Percentiles rank a stretch among this genome's conserved stretches.
Conservation (phyloP, 2,329 filamentous ascomycete species). For the Acrodontium crateriforme region DNA sequence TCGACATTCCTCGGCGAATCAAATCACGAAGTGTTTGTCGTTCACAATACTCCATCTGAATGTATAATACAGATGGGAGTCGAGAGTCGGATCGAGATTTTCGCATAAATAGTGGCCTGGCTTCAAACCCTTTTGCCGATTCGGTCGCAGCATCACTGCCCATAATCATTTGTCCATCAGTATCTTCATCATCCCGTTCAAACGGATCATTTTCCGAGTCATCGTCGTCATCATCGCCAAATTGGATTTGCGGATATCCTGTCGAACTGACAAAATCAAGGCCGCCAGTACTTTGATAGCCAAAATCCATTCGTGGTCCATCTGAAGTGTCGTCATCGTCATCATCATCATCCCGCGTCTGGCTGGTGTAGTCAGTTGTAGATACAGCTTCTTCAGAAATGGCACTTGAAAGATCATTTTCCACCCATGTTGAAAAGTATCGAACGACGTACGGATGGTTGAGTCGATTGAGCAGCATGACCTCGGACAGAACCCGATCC, state of each 20-base stretch:
- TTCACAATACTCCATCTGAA: slow-evolving; percentile 98
- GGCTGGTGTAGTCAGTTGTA: slow-evolving; percentile 6
- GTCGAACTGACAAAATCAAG: slow-evolving; percentile 89
- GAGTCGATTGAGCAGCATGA: slow-evolving; percentile 77
- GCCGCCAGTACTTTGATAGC: slow-evolving; percentile 53
- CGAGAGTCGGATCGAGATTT: slow-evolving; percentile 33
- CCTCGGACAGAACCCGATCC: slow-evolving; percentile 71
- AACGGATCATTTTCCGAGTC: slow-evolving; percentile 25
- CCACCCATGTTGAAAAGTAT: slow-evolving; percentile 92
- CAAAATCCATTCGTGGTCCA: slow-evolving; percentile 46
- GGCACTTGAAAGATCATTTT: slow-evolving; percentile 39
- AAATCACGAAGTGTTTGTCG: slow-evolving; percentile 82
- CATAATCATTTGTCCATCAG: neutral
- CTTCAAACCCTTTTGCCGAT: slow-evolving; percentile 1
- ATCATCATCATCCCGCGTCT: slow-evolving; percentile 21
- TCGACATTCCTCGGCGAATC: slow-evolving; percentile 60
- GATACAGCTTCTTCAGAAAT: slow-evolving; percentile 11
- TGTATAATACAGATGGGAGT: slow-evolving; percentile 69
- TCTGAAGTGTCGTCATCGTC: slow-evolving; percentile 32
- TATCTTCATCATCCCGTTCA: slow-evolving; percentile 19
- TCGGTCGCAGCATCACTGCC: slow-evolving; percentile 15
- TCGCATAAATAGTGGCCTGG: slow-evolving; percentile 15
- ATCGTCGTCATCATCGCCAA: slow-evolving; percentile 46
- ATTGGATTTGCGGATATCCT: slow-evolving; percentile 62
- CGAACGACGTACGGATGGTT: slow-evolving; percentile 81